Base-by-base conservation (phyloP, 2,329 filamentous ascomycete species). In the Bipolaris oryzae region DNA sequence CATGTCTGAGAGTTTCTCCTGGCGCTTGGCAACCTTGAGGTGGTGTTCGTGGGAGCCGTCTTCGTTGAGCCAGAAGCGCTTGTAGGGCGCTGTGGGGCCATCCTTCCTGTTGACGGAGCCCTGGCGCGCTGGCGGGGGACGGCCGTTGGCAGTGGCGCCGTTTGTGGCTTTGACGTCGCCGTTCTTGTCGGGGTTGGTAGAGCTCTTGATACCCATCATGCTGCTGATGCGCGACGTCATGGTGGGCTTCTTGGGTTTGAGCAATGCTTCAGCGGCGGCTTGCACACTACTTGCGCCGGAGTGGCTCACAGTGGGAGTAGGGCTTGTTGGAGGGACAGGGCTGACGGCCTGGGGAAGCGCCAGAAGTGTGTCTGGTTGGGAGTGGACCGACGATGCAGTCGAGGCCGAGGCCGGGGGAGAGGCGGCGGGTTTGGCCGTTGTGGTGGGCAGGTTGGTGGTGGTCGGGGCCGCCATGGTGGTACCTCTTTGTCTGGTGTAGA, bases 1-100 rank as follows among this genome's bases (percentile, higher is more conserved):
- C 87, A 98, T 91, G 75, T 96, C 92, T 18, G 90, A 89, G 53
- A 99, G 82, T 79, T 97, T 98, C 78, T 99, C 94, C 76, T 99
- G 94, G 55, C 95, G 87, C 74, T 91, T 92, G 58, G 91, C 90
- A 60, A 91, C 93, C 79, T 91, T 95, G 62, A 99, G 86, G 68
- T 91, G 87, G 74, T 99, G 95, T 69, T 90, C 88, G 71, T 99
- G 95, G 34, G 87, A 85, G 62, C 91, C 90, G 61, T 89, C 84
- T 1, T 85, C 78, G 46, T 83, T 78, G 20, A 81, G 60, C 75
- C 86, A 86, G 72, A 88, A 89, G 35, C 86, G 76, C 63, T 66
- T 71, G 61, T 72, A 76, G 39, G 66, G 70, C 31, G 60, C 62
- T 43, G 60, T 58, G 41, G 56, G 35, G 38, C 53, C 59, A 5